These are phyloP conservation scores for Candida parachauliodes DNA, from an alignment of 805 yeast genomes.

Conservation along the genomic window DNA sequence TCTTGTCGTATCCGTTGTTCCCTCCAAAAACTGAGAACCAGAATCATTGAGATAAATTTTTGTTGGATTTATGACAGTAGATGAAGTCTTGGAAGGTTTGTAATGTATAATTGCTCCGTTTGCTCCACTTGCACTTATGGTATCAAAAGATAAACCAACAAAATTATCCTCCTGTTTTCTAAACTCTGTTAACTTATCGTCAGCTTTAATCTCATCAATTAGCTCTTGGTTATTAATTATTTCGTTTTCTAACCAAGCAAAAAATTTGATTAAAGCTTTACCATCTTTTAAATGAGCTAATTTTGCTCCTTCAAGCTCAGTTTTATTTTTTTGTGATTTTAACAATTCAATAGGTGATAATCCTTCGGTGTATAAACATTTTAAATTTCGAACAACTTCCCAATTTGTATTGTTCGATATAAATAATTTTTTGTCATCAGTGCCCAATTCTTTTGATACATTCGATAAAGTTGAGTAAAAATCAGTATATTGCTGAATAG, in stretches of 20 bases:
- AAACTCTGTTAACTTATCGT: conserved; percentile 40
- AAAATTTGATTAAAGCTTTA: conserved; percentile 49
- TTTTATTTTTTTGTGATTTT: conserved; percentile 49
- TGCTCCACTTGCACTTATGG: conserved; percentile 72
- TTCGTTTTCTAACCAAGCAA: conserved; percentile 58
- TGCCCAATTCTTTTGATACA: conserved; percentile 32
- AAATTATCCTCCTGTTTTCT: conserved; percentile 43
- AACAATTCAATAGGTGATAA: conserved; percentile 45
- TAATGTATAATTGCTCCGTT: conserved; percentile 79
- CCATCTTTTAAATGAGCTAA: conserved; percentile 57
- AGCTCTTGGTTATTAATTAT: conserved; percentile 37
- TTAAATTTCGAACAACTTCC: conserved; percentile 35
- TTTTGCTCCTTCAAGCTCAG: conserved; percentile 50
- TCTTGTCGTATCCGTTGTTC: conserved; percentile 64
- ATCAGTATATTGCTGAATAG: conserved; percentile 39
- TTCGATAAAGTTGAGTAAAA: conserved; percentile 44
- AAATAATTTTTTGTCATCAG: conserved; percentile 26
- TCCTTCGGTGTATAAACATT: conserved; percentile 25
- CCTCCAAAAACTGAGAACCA: conserved; percentile 60
- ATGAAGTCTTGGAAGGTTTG: conserved; percentile 46
- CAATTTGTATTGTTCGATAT: conserved; percentile 34
- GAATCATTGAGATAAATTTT: conserved; percentile 55
- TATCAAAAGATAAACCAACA: conserved; percentile 66
- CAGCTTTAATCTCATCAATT: conserved; percentile 59
- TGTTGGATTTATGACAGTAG: conserved; percentile 48